Percentiles rank a stretch among this genome's conserved stretches.
These are phyloP conservation scores for Silene conica DNA, from an alignment of 148 eudicot species.

Conservation along the genomic window DNA sequence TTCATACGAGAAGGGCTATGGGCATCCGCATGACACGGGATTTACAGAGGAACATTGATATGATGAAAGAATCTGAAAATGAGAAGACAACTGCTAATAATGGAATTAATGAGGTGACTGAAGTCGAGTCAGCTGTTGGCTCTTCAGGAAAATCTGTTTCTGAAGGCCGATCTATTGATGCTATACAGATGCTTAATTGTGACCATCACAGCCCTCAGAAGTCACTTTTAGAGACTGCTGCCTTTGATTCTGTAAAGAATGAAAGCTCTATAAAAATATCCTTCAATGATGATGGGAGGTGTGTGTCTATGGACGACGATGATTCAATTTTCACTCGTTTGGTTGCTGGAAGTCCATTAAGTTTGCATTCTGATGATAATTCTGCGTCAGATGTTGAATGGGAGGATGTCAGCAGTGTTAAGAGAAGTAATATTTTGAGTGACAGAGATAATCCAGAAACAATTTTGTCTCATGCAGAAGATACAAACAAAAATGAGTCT, in stretches of 20 bases:
- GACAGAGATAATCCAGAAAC: conserved; percentile 20
- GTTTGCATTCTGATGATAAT: conserved; percentile 30
- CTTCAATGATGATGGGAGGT: conserved; percentile 51
- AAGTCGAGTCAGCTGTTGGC: conserved; percentile 16
- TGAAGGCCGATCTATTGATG: conserved; percentile 26
- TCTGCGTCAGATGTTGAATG: conserved; percentile 67
- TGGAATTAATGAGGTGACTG: conserved; percentile 19
- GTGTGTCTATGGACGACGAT: conserved; percentile 37
- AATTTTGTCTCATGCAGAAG: conserved; percentile 24
- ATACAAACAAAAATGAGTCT: conserved; percentile 19
- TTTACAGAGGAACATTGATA: conserved; percentile 81
- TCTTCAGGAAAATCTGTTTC: conserved; percentile 14
- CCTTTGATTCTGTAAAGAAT: conserved; percentile 18
- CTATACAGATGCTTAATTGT: conserved; percentile 20
- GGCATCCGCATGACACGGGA: conserved; percentile 96
- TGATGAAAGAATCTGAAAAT: conserved; percentile 70
- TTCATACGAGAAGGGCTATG: conserved; percentile 80
- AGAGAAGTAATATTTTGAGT: conserved; percentile 18
- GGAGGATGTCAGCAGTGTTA: conserved; percentile 60
- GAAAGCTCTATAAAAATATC: conserved; percentile 55
- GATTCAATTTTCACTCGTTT: conserved; percentile 68
- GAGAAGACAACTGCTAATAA: conserved; percentile 26
- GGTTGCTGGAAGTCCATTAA: conserved; percentile 51
- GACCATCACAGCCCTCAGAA: conserved; percentile 22
- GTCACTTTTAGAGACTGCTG: conserved; percentile 21